A percentile compares a stretch with the other conserved stretches of the same genome.
phyloP scores from a whole-genome alignment of 2,329 filamentous ascomycete genomes.

The Monascus ruber region DNA sequence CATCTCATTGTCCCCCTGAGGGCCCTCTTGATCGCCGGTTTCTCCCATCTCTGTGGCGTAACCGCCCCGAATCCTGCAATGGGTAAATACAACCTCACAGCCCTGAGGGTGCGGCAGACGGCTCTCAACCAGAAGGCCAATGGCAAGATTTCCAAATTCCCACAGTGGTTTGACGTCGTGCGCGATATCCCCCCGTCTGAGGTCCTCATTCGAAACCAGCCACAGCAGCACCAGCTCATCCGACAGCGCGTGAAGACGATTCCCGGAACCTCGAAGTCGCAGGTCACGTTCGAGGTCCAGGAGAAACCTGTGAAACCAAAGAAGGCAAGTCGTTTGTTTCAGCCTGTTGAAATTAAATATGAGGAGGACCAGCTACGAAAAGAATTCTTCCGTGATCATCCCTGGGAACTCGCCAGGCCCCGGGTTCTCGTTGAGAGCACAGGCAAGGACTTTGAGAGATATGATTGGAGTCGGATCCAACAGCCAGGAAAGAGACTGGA shows the following conservation, averaged over 20 bases:
- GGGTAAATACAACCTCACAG: constrained; percentile 37
- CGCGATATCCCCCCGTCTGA: constrained; percentile 49
- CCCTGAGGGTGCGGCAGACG: constrained; percentile 34
- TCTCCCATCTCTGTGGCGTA: too few species aligned
- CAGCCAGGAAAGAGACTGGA: constrained; percentile 67
- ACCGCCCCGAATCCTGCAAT: constrained; percentile 13
- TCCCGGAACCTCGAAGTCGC: constrained; percentile 16
- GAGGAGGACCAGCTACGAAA: constrained; percentile 71
- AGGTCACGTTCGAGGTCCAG: constrained; percentile 25
- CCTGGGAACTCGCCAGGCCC: constrained; percentile 90
- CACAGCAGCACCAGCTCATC: constrained; percentile 34
- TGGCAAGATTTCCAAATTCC: constrained; percentile 24
- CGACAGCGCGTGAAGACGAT: constrained; percentile 27
- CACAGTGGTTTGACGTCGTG: constrained; percentile 46
- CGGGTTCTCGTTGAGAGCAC: constrained; percentile 73
- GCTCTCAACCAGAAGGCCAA: constrained; percentile 27
- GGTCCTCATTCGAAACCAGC: constrained; percentile 47
- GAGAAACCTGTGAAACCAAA: constrained; percentile 36
- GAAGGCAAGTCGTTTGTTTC: constrained; percentile 66
- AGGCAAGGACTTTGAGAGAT: constrained; percentile 64
- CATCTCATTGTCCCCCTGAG: not conserved
- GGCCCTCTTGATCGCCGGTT: not conserved
- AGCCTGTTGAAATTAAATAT: constrained; percentile 65
- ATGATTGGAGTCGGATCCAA: constrained; percentile 67
- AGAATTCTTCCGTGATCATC: constrained; percentile 85